Evolutionary conservation across 164 flowering plant species (phyloP), one percentile per base, ranked within the genome.

Genomic region (Euptelea pleiosperma): DNA sequence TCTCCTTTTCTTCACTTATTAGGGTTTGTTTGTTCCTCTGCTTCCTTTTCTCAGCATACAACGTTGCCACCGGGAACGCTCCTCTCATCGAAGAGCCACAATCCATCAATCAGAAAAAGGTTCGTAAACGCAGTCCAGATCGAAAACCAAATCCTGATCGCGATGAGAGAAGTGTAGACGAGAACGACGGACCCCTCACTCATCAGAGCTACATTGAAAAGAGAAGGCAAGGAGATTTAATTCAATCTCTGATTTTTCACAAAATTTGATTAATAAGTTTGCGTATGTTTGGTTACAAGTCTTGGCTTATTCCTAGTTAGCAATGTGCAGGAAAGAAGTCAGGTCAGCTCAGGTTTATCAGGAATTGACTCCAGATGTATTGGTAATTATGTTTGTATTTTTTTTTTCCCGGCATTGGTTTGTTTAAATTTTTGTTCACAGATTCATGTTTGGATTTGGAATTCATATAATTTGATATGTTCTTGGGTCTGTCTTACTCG

Each of bases 171-270:
- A 36, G 43, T 2, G 43, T 42, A 6, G 64, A 61, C 19, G 66
- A 71, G 43, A 14, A 54, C 3, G 78, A 75, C 24, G 75, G 71
- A 11, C 77, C 86, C 31, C 72, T 84, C 73, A 78, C 93, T 57
- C 96, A 89, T 64, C 77, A 81, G 67, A 80, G 72, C 52, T 89
- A 80, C 63, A 74, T 89, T 14, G 53, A 72, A 9, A 82, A 76
- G 61, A 75, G 64, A 61, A 82, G 91, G 96, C 57, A 29, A 52
- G 41, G 26, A 8, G 5, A 36, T 16, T 55, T 37, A 16, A 11
- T 30, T 54, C 42, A 24, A 3, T 15, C n/a, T 22, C 25, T n/a
- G 15, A 48, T 51, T 55, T 43, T 55, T 29, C 0, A 16, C 9
- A 1, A 16, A 22, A 48, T 49, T 29, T 52, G 8, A 8, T 42